Conservation (phyloP, 2,329 filamentous ascomycete genomes). For the Aspergillus fructus region DNA sequence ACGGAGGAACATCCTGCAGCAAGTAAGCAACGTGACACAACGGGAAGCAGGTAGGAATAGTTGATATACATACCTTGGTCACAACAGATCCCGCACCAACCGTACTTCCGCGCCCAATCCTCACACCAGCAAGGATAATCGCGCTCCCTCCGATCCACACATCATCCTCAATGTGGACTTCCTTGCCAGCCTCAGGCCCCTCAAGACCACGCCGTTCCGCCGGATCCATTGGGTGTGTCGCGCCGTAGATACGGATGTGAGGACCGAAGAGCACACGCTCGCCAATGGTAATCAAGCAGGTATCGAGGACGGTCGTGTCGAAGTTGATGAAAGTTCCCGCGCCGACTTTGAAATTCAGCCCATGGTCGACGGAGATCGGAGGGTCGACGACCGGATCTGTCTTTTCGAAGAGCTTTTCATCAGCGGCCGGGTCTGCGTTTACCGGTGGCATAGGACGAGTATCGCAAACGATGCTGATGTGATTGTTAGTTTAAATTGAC, state of each 20-base stretch:
- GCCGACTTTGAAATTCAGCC: slow-evolving; percentile 63
- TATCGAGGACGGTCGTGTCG: slow-evolving; percentile 53
- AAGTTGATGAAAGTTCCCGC: slow-evolving; percentile 48
- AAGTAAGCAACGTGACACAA: slow-evolving; percentile 1
- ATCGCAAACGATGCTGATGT: slow-evolving; percentile 23
- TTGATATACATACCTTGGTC: slow-evolving; percentile 27
- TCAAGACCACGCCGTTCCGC: slow-evolving; percentile 42
- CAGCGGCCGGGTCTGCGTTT: slow-evolving; percentile 18
- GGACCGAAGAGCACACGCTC: slow-evolving; percentile 54
- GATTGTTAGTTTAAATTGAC: too few relatives aligned
- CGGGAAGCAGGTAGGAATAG: background rate
- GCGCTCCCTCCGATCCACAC: slow-evolving; percentile 52
- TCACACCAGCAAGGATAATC: slow-evolving; percentile 44
- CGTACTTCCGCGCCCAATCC: slow-evolving; percentile 42
- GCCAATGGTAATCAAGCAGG: slow-evolving; percentile 53
- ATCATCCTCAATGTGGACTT: slow-evolving; percentile 50
- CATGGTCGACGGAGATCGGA: slow-evolving; percentile 64
- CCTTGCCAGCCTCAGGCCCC: slow-evolving; percentile 51
- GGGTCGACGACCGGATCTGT: slow-evolving; percentile 58
- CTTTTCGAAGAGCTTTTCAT: slow-evolving; percentile 23
- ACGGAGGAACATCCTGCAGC: slow-evolving; percentile 26
- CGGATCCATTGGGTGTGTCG: slow-evolving; percentile 54
- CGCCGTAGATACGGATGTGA: slow-evolving; percentile 53
- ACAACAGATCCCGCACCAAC: slow-evolving; percentile 44
- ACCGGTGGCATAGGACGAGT: slow-evolving; percentile 24